These are phyloP conservation scores for Zea luxurians DNA, from an alignment of 176 grass and related monocot genomes.

Conservation along the genomic window DNA sequence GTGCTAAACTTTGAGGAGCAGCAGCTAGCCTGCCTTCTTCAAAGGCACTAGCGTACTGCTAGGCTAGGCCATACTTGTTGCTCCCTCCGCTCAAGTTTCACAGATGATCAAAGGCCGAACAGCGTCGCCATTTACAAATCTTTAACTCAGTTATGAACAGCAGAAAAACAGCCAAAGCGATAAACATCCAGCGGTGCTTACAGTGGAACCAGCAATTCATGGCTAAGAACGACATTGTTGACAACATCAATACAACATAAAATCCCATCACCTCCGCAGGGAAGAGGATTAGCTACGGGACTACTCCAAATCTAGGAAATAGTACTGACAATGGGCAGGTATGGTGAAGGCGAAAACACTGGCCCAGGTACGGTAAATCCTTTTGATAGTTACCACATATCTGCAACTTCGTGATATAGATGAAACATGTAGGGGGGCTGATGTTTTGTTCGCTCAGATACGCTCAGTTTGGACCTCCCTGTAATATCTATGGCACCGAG, in stretches of 20 bases:
- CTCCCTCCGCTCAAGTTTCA: background rate
- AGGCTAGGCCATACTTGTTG: background rate
- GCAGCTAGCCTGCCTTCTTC: no score
- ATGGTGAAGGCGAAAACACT: slow-evolving; percentile 1
- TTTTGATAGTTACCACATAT: background rate
- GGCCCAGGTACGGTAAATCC: background rate
- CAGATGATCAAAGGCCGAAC: background rate
- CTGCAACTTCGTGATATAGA: slow-evolving; percentile 16
- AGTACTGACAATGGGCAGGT: background rate
- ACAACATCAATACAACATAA: slow-evolving; percentile 39
- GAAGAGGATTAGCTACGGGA: slow-evolving; percentile 27
- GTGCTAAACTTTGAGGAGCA: no score
- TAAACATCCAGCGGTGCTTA: slow-evolving; percentile 20
- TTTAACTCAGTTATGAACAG: background rate
- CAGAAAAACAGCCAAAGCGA: background rate
- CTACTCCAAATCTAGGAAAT: slow-evolving; percentile 9
- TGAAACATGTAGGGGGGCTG: slow-evolving; percentile 15
- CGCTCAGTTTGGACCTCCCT: slow-evolving; percentile 36
- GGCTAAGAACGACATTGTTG: background rate
- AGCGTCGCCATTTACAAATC: background rate
- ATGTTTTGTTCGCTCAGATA: slow-evolving; percentile 22
- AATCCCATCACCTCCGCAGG: slow-evolving; percentile 27
- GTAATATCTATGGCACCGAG: background rate
- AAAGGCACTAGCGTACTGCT: background rate
- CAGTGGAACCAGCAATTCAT: background rate